phyloP scores from a whole-genome alignment of 2,329 filamentous ascomycete species.

The Fusarium coffeatum region DNA sequence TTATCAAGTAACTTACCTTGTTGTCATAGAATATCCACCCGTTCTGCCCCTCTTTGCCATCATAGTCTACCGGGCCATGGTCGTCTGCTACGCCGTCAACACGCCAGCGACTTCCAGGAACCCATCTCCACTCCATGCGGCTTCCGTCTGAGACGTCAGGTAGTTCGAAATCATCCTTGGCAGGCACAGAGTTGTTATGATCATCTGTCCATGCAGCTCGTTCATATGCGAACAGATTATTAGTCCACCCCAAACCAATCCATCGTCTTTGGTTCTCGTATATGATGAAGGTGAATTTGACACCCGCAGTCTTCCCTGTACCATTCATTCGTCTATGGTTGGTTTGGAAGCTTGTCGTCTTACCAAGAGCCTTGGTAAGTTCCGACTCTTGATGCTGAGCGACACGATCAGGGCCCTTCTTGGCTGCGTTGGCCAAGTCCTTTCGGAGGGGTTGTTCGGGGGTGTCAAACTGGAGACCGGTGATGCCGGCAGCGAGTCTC shows the following conservation, averaged over 20 bases:
- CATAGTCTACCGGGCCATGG: slow-evolving; percentile 59
- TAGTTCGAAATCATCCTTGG: slow-evolving; percentile 76
- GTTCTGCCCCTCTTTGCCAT: slow-evolving; percentile 70
- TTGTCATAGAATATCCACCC: slow-evolving; percentile 99
- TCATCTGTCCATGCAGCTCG: slow-evolving; percentile 95
- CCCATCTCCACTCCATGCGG: slow-evolving; percentile 77
- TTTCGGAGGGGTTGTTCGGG: slow-evolving; percentile 52
- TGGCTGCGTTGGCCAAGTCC: slow-evolving; percentile 43
- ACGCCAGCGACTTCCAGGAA: slow-evolving; percentile 84
- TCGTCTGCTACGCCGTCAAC: slow-evolving; percentile 79
- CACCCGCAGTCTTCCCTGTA: slow-evolving; percentile 74
- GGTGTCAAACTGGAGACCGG: slow-evolving; percentile 79
- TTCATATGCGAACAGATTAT: slow-evolving; percentile 90
- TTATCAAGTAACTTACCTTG: slow-evolving; percentile 69
- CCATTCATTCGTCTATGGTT: slow-evolving; percentile 48
- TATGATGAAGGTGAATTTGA: slow-evolving; percentile 95
- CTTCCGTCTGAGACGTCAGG: slow-evolving; percentile 71
- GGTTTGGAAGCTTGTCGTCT: slow-evolving; percentile 44
- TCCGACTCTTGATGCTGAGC: slow-evolving; percentile 54
- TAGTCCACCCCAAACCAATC: slow-evolving; percentile 95
- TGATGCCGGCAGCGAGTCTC: slow-evolving; percentile 75
- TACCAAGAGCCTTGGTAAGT: slow-evolving; percentile 58
- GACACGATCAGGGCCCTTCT: slow-evolving; percentile 34
- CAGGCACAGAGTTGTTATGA: slow-evolving; percentile 82
- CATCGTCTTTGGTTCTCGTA: slow-evolving; percentile 97